Evolutionary conservation across 768 basidiomycete genomes (phyloP).

Genomic region (button mushroom (Agaricus bisporus)): DNA sequence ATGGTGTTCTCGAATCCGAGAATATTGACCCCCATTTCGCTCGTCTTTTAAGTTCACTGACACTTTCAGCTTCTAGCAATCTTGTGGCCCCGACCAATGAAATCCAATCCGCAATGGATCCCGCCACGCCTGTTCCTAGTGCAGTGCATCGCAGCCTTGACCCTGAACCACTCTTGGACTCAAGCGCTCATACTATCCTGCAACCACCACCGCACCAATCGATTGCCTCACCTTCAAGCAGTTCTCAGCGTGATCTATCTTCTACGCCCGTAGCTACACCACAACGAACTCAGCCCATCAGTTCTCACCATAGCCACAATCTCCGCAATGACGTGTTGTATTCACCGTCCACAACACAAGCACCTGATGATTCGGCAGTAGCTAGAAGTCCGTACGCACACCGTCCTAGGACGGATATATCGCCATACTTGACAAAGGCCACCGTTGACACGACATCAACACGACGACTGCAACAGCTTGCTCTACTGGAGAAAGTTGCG

Average conservation of each 20-base stretch:
- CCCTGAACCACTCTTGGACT: not conserved
- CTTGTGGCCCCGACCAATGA: not conserved
- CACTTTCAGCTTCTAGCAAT: slow-evolving; percentile 39
- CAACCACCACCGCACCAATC: not conserved
- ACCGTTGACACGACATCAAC: slow-evolving; percentile 50
- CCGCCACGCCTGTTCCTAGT: slow-evolving; percentile 6
- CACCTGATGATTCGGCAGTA: not conserved
- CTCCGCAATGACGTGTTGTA: not conserved
- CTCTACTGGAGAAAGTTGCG: slow-evolving; percentile 64
- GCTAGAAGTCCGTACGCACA: not conserved
- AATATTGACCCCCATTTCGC: slow-evolving; percentile 62
- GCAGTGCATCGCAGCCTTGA: not conserved
- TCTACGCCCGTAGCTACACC: slow-evolving; percentile 2
- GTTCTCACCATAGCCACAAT: not conserved
- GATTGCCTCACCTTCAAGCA: not conserved
- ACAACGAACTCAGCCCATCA: not conserved
- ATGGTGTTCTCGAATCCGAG: slow-evolving; percentile 21
- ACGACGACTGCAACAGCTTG: slow-evolving; percentile 63
- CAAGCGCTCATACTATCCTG: not conserved
- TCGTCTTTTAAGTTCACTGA: slow-evolving; percentile 55
- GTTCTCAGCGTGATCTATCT: slow-evolving; percentile 1
- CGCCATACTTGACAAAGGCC: slow-evolving; percentile 58
- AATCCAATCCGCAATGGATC: slow-evolving; percentile 1
- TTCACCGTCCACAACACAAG: not conserved
- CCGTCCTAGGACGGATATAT: slow-evolving; percentile 46